phyloP scores from a whole-genome alignment of 305 asterid genomes.

The Fraxinus platypoda region DNA sequence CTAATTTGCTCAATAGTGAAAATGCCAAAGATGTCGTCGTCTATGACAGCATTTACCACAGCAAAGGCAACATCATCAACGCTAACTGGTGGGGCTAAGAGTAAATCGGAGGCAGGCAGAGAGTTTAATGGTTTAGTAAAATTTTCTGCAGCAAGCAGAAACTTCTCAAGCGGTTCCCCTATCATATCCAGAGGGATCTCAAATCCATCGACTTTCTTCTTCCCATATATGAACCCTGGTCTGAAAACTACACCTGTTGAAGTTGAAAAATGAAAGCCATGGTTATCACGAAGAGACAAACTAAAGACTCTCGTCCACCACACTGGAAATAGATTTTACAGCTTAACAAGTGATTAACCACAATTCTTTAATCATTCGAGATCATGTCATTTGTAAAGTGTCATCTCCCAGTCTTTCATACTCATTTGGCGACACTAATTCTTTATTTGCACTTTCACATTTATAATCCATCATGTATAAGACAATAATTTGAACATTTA shows the following conservation, averaged over 20 bases:
- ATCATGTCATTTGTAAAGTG: not conserved
- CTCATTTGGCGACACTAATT: no score
- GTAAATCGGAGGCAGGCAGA: conserved; percentile 80
- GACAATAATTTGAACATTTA: not conserved
- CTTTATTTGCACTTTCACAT: not conserved
- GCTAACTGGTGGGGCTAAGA: conserved; percentile 84
- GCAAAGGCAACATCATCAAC: conserved; percentile 85
- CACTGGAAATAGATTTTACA: not conserved
- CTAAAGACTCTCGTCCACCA: not conserved
- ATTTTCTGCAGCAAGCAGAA: conserved; percentile 54
- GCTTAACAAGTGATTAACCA: not conserved
- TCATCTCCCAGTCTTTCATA: not conserved
- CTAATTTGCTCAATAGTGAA: conserved; percentile 87
- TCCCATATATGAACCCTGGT: conserved; percentile 90
- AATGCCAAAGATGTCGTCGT: conserved; percentile 75
- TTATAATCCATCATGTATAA: not conserved
- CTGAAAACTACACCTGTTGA: conserved; percentile 78
- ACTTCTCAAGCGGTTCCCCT: conserved; percentile 75
- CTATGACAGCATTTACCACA: conserved; percentile 59
- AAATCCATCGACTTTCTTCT: conserved; percentile 70
- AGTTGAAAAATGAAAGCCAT: conserved; percentile 14
- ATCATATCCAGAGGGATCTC: conserved; percentile 87
- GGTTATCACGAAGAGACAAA: conserved; percentile 2
- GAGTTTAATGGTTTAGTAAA: conserved; percentile 73
- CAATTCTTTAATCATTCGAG: not conserved